Conservation (phyloP, 306 rosid species). For the Sesbania bispinosa region DNA sequence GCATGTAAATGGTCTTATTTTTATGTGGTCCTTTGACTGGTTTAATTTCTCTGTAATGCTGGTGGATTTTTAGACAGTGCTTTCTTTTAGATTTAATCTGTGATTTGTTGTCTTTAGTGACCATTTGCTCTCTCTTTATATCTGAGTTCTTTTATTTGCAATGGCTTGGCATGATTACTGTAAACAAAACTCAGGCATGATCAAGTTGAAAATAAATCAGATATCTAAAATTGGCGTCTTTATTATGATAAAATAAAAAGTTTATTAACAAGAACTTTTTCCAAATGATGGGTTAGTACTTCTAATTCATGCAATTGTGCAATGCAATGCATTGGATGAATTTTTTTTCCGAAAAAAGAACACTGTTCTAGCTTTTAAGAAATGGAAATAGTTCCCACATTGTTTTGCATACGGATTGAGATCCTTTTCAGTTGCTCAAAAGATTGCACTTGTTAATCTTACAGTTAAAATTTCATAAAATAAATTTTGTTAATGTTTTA, state of each 20-base stretch:
- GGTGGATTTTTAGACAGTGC: constrained; percentile 1
- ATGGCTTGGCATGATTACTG: background rate
- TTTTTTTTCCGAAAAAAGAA: no score
- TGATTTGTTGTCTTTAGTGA: background rate
- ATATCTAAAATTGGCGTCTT: background rate
- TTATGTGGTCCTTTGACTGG: background rate
- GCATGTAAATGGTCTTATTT: constrained; percentile 22
- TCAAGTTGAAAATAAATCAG: background rate
- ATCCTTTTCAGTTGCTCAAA: no score
- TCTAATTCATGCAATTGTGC: no score
- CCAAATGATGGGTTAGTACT: no score
- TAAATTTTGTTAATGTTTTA: no score
- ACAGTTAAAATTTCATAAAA: no score
- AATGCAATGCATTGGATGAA: no score
- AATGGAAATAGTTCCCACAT: no score
- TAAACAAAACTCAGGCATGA: background rate
- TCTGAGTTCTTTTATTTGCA: no score
- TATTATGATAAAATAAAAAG: background rate
- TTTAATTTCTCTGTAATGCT: background rate
- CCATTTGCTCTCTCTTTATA: background rate
- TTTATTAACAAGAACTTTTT: background rate
- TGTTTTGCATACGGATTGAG: no score
- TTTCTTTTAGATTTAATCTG: background rate
- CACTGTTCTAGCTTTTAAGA: no score
- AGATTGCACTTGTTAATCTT: no score